A percentile compares a stretch with the other conserved stretches of the same genome.
phyloP scores from a whole-genome alignment of 192 early-diverging fungal genomes.

The Neocallimastix lanati region DNA sequence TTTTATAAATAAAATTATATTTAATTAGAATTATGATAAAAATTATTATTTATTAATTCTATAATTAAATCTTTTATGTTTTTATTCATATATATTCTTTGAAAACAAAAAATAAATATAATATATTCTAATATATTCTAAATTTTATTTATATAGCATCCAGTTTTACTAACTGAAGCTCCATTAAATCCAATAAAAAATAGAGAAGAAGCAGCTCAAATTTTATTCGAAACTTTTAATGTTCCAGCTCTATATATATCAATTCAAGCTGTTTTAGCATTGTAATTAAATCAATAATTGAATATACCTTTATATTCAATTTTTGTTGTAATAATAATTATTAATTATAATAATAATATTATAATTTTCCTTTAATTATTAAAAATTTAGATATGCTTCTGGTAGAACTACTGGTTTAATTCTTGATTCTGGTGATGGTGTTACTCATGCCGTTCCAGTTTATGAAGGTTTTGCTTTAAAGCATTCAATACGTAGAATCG shows the following conservation, averaged over 20 bases:
- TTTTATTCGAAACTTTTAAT: constrained; percentile 99
- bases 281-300: constrained; percentile 46
- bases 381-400: constrained; percentile 84
- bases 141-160: no score
- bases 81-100: no score
- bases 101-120: no score
- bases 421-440: constrained; percentile 89
- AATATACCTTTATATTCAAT: no score
- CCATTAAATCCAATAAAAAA: constrained; percentile 85
- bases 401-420: constrained; percentile 95
- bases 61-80: no score
- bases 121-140: no score
- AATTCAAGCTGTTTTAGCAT: constrained; percentile 90
- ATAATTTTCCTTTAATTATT: no score
- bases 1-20: no score
- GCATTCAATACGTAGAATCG: constrained; percentile 80
- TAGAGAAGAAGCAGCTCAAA: constrained; percentile 82
- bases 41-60: no score
- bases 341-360: no score
- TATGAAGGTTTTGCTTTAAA: constrained; percentile 93
- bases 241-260: constrained; percentile 91
- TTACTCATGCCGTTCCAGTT: constrained; percentile 86
- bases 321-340: no score
- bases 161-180: constrained; percentile 90
- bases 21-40: no score